Evolutionary conservation across 768 basidiomycete species (phyloP).

Genomic region (Russula compacta): DNA sequence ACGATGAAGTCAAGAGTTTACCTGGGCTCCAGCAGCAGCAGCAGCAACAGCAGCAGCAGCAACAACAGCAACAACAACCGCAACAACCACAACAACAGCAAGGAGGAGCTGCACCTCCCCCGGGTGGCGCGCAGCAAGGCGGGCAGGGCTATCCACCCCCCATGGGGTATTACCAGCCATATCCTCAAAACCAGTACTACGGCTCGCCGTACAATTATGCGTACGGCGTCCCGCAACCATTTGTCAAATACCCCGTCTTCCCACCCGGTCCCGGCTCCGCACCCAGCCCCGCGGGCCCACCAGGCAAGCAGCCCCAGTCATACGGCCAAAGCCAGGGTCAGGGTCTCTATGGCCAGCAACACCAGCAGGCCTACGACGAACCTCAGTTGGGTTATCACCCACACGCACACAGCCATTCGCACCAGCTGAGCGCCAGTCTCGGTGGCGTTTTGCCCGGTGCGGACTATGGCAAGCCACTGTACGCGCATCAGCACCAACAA

Average conservation of each 20-base stretch:
- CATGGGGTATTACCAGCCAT: constrained; percentile 51
- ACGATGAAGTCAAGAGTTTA: constrained; percentile 70
- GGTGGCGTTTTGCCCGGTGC: constrained; percentile 16
- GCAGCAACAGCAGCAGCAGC: constrained; percentile 45
- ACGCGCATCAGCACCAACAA: constrained; percentile 53
- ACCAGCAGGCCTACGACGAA: constrained; percentile 43
- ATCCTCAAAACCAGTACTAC: constrained; percentile 71
- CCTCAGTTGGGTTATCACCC: constrained; percentile 46
- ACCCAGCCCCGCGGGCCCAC: constrained; percentile 58
- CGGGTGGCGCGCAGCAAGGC: constrained; percentile 50
- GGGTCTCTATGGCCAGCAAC: constrained; percentile 58
- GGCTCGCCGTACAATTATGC: constrained; percentile 58
- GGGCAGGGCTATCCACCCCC: constrained; percentile 60
- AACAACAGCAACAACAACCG: constrained; percentile 44
- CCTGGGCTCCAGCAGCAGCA: constrained; percentile 48
- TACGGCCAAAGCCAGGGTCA: constrained; percentile 52
- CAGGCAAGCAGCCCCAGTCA: constrained; percentile 43
- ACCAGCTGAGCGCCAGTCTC: constrained; percentile 31
- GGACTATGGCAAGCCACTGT: constrained; percentile 40
- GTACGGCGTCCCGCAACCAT: constrained; percentile 52
- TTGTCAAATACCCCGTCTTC: constrained; percentile 68
- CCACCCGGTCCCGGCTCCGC: constrained; percentile 60
- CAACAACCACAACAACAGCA: constrained; percentile 30
- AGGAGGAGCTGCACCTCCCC: constrained; percentile 44
- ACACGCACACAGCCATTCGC: constrained; percentile 37